Evolutionary conservation across 176 grass and related monocot genomes (phyloP).

Genomic region (Poa pratensis): DNA sequence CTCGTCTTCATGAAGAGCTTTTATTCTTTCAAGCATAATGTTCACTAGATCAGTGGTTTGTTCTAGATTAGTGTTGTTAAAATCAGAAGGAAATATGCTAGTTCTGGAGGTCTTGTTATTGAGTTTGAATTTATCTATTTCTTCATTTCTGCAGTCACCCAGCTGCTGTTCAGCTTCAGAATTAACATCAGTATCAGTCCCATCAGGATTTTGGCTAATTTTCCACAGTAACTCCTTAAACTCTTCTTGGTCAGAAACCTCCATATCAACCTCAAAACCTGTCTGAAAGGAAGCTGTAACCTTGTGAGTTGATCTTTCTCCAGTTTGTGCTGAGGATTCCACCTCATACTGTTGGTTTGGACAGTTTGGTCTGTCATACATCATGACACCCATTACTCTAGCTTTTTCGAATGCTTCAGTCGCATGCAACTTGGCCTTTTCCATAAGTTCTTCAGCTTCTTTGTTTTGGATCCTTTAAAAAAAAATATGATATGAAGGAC

Average conservation of each 20-base stretch:
- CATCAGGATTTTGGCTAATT: conserved; percentile 89
- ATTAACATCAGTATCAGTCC: conserved; percentile 42
- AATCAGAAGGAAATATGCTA: conserved; percentile 46
- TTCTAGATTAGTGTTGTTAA: conserved; percentile 31
- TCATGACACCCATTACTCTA: conserved; percentile 86
- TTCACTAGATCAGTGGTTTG: conserved; percentile 52
- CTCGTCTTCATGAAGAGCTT: conserved; percentile 80
- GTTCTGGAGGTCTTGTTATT: conserved; percentile 33
- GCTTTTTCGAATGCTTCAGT: conserved; percentile 86
- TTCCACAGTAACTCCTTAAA: conserved; percentile 71
- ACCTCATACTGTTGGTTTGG: conserved; percentile 62
- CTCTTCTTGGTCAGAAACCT: conserved; percentile 80
- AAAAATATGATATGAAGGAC: conserved; percentile 6
- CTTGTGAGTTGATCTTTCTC: conserved; percentile 71
- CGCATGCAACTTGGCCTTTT: conserved; percentile 61
- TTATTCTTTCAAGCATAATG: conserved; percentile 75
- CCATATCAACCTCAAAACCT: conserved; percentile 88
- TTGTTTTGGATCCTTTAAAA: conserved; percentile 67
- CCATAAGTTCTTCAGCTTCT: conserved; percentile 61
- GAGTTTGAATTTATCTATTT: conserved; percentile 19
- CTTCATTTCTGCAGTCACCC: conserved; percentile 24
- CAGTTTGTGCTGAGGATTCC: conserved; percentile 57
- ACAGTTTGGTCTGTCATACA: conserved; percentile 89
- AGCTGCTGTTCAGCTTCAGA: conserved; percentile 37
- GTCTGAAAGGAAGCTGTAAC: conserved; percentile 89